Base-by-base conservation (phyloP, 345 rosid species). In the Leavenworthia alabamica region DNA sequence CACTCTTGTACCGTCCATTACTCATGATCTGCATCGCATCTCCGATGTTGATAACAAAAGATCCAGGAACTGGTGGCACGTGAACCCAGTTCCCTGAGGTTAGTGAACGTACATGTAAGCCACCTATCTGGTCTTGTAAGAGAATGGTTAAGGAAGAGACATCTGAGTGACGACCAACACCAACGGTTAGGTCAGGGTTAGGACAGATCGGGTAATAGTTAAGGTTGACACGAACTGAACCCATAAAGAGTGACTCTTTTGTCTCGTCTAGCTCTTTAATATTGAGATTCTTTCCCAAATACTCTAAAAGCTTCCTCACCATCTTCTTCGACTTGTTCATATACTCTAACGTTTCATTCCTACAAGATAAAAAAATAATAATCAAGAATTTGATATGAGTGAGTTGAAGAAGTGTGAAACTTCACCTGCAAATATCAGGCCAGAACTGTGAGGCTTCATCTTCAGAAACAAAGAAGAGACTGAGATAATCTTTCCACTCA, bases 401-500 rank as follows among this genome's bases (percentile, higher is more conserved):
- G 20, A 7, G 12, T 42, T 35, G 6, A 32, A 53, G 16, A 26
- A 29, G 5, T 45, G 56, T 2, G 67, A 47, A 50, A 67, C 4
- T 40, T 55, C 42, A 77, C 80, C 63, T 78, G 83, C 82, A 77
- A 12, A 46, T 64, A 39, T 73, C 54, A 68, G 82, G 84, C 82
- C 82, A 73, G 3, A 68, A 45, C 45, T 78, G 63, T 32, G 73
- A 55, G 35, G 82, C 74, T 47, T 75, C 79, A 5, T 72, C 77
- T 4, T 75, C 77, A 6, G 83, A 77, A 29, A 75, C 79, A 27
- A 73, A 79, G 65, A 77, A 68, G 65, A 75, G 76, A 55, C 87
- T 78, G 2, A 76, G 79, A 24, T 70, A 80, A 61, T 82, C 87
- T 70, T 80, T 80, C 84, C 80, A 78, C 68, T 78, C 81, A 2